These are phyloP conservation scores for Medicago arabica DNA, from an alignment of 306 rosid genomes.

Conservation along the genomic window DNA sequence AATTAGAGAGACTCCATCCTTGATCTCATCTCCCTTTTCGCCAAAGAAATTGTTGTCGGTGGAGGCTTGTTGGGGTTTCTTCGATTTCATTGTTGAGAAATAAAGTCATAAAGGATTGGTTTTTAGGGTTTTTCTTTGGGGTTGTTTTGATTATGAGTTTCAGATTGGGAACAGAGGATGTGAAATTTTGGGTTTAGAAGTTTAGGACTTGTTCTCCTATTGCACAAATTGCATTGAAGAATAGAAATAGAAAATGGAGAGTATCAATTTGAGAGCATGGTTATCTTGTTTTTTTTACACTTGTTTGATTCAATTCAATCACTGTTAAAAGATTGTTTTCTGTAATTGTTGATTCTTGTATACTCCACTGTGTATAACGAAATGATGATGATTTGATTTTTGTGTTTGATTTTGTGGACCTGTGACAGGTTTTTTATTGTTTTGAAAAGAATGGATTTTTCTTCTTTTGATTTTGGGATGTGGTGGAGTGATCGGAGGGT, in stretches of 20 bases:
- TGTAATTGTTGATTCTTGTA: conserved; percentile 6
- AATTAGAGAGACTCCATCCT: too few species aligned
- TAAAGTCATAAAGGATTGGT: conserved; percentile 42
- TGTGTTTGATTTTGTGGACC: too few species aligned
- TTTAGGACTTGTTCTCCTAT: conserved; percentile 32
- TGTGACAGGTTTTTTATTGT: too few species aligned
- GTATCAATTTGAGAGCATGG: conserved; percentile 10
- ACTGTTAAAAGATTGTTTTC: not conserved
- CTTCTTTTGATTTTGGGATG: too few species aligned
- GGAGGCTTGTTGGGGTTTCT: conserved; percentile 39
- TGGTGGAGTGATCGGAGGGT: too few species aligned
- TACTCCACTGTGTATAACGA: not conserved
- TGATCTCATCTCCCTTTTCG: too few species aligned
- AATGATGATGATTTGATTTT: too few species aligned
- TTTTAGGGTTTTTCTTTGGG: conserved; percentile 51
- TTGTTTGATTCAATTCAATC: conserved; percentile 29
- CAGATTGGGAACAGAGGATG: conserved; percentile 43
- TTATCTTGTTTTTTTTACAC: too few species aligned
- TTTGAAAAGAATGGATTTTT: too few species aligned
- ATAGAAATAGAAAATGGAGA: conserved; percentile 34
- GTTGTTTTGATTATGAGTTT: conserved; percentile 41
- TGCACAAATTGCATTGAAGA: conserved; percentile 21
- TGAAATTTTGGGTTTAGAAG: conserved; percentile 46
- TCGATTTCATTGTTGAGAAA: conserved; percentile 34
- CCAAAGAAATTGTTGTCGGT: too few species aligned